These are phyloP conservation scores for Thecaphora thlaspeos DNA, from an alignment of 1,284 basidiomycete species.

Conservation along the genomic window DNA sequence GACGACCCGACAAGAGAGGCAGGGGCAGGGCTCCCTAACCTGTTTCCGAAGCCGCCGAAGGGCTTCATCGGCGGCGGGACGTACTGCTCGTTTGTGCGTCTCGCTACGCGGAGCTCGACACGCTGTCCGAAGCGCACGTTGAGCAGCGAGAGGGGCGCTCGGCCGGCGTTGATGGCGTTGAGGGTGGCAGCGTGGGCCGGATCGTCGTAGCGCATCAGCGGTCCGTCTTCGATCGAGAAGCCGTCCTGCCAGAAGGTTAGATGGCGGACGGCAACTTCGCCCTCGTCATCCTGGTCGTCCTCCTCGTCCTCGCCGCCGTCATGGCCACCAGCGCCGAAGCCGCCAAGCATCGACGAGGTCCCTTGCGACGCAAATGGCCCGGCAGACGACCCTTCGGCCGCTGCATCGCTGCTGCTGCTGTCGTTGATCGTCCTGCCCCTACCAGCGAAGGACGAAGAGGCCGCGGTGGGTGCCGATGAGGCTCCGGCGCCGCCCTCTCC, in stretches of 20 bases:
- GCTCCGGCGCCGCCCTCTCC: conserved; percentile 10
- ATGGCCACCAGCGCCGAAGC: conserved; percentile 7
- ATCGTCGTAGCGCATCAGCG: conserved; percentile 79
- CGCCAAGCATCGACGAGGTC: conserved; percentile 15
- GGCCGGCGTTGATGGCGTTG: conserved; percentile 78
- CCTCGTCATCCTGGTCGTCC: conserved; percentile 62
- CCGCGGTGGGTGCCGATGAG: conserved; percentile 3
- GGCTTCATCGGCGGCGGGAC: conserved; percentile 62
- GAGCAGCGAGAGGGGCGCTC: conserved; percentile 73
- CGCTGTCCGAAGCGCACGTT: conserved; percentile 77
- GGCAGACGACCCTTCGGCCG: conserved; percentile 11
- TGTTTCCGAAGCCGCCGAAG: conserved; percentile 77
- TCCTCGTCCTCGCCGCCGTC: conserved; percentile 11
- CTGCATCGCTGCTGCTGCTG: too few species aligned
- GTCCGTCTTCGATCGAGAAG: conserved; percentile 88
- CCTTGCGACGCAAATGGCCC: conserved; percentile 5
- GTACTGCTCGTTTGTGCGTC: conserved; percentile 75
- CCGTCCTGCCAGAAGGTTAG: conserved; percentile 94
- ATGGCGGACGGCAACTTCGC: conserved; percentile 66
- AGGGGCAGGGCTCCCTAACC: conserved; percentile 67
- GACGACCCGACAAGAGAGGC: conserved; percentile 12
- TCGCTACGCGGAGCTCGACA: conserved; percentile 79
- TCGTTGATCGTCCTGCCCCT: conserved; percentile 38
- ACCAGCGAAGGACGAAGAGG: conserved; percentile 23
- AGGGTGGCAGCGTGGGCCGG: conserved; percentile 74